Percentiles rank a stretch among this genome's conserved stretches.
phyloP scores from a whole-genome alignment of 306 rosid genomes.

The Lagenaria siceraria region DNA sequence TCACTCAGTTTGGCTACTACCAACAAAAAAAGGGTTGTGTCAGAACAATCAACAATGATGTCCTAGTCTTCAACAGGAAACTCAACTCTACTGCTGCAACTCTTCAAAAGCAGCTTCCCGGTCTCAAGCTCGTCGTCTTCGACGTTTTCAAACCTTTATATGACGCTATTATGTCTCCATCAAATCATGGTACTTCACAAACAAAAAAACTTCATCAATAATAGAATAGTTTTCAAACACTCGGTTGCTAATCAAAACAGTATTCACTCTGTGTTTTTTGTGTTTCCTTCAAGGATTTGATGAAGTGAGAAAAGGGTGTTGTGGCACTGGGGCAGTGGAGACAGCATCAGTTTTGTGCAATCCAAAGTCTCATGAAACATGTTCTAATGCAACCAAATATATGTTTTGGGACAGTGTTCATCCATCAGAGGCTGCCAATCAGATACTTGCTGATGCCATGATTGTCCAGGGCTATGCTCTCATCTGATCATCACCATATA shows the following conservation, averaged over 20 bases:
- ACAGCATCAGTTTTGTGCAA: slow-evolving; percentile 62
- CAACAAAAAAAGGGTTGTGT: slow-evolving; percentile 59
- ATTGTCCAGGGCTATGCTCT: slow-evolving; percentile 54
- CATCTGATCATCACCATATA: slow-evolving; percentile 18
- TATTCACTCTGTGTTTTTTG: neutral
- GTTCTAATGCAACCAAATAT: slow-evolving; percentile 73
- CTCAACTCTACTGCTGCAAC: slow-evolving; percentile 43
- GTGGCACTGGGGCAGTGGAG: slow-evolving; percentile 74
- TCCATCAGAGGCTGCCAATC: slow-evolving; percentile 82
- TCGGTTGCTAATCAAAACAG: neutral
- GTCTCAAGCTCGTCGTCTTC: slow-evolving; percentile 61
- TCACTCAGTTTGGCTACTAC: slow-evolving; percentile 42
- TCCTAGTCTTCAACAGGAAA: slow-evolving; percentile 70
- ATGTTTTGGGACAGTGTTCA: slow-evolving; percentile 94
- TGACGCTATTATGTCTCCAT: slow-evolving; percentile 55
- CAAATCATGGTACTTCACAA: slow-evolving; percentile 37
- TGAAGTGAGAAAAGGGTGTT: slow-evolving; percentile 80
- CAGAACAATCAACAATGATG: slow-evolving; percentile 48
- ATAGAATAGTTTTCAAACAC: neutral
- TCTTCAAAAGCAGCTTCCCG: slow-evolving; percentile 65
- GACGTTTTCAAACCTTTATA: slow-evolving; percentile 68
- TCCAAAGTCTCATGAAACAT: slow-evolving; percentile 56
- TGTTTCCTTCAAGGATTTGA: slow-evolving; percentile 34
- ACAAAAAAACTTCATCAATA: neutral
- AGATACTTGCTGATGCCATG: slow-evolving; percentile 64